Evolutionary conservation across 1,284 basidiomycete species (phyloP), one percentile per base, ranked within the genome.

Genomic region (Inonotus obliquus): DNA sequence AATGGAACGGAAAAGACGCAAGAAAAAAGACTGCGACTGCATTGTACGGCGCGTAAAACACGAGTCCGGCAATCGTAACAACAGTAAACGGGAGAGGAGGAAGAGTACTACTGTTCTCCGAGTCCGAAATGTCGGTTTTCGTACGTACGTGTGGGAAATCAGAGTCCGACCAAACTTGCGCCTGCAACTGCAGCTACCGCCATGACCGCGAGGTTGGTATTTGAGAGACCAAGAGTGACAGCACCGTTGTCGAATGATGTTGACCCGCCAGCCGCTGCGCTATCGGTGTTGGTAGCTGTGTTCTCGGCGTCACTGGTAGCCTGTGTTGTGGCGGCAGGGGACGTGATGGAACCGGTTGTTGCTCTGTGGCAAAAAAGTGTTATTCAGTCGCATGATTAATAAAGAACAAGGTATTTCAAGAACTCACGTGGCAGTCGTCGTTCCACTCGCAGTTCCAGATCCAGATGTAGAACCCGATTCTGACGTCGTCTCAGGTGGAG

Each of bases 211-310:
- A 68, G 57, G 66, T 65, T 48, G 71, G 72, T 61, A 71, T 65
- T 51, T 69, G 67, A 64, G 67, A 70, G 62, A 69, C 67, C 75
- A 29, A 74, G 59, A 2, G 75, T 69, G 37, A 70, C 74, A 53
- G 70, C 64, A 58, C 49, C 57, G 32, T 72, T 73, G 54, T 54
- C 60, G 51, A 64, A 59, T 38, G 65, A 44, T 57, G 67, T 59
- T 4, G 71, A 65, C 6, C 59, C 57, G 35, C 71, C 73, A 44
- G 68, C 68, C 25, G 57, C 52, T 35, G 59, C 59, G 27, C 53
- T 63, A 66, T 65, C 71, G 29, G 75, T 64, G 54, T 56, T 65
- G 41, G 65, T 66, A 32, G 69, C 70, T 7, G 66, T 61, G 49
- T 69, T 47, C 0, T 65, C 5, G 4, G 65, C 47, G 9, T 67